phyloP scores from a whole-genome alignment of 2,329 filamentous ascomycete species.

The Fusarium newnesense region DNA sequence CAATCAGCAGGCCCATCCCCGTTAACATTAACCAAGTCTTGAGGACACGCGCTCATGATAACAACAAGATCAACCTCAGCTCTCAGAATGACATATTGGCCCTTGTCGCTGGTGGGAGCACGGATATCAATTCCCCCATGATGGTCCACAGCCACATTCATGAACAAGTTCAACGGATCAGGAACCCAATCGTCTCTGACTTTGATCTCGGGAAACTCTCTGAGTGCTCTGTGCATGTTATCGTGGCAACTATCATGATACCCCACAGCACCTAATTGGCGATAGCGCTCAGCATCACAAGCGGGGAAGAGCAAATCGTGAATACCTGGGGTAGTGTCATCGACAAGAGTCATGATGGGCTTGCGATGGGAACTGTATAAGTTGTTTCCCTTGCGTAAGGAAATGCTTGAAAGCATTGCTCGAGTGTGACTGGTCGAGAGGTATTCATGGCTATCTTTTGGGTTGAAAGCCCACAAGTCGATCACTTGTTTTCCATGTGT shows the following conservation, averaged over 20 bases:
- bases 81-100: background rate
- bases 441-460: accelerated
- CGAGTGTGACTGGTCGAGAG: background rate
- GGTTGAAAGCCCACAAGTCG: background rate
- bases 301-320: background rate
- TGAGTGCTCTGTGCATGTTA: background rate
- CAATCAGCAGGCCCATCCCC: background rate
- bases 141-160: background rate
- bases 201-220: accelerated
- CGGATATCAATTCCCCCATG: background rate
- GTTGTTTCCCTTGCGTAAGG: background rate
- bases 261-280: background rate
- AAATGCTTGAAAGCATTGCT: background rate
- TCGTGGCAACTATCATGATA: background rate
- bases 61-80: background rate
- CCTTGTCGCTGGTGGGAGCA: background rate
- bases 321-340: background rate
- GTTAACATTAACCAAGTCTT: background rate
- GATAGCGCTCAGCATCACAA: background rate
- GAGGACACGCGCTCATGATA: background rate
- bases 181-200: background rate
- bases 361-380: background rate
- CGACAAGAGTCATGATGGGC: background rate
- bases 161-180: background rate
- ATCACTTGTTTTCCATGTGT: background rate